phyloP scores from a whole-genome alignment of 257 asterid species.

The Capsicum pubescens region DNA sequence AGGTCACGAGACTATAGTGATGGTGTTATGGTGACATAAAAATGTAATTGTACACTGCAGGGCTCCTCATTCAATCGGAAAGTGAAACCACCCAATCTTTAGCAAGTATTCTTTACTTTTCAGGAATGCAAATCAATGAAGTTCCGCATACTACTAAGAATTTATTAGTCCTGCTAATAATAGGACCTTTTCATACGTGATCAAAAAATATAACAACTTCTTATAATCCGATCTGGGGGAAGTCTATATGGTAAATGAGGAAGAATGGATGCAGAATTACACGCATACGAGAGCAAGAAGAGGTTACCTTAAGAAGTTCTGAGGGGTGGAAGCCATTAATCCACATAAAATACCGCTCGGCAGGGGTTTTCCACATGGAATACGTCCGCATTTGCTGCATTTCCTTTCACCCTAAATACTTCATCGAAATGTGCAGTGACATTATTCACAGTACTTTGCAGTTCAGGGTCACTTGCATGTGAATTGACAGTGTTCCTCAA shows the following conservation, averaged over 20 bases:
- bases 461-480: no score
- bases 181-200: background rate
- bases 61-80: background rate
- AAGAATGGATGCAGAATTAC: background rate
- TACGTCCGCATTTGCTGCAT: constrained; percentile 83
- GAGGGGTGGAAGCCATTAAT: constrained; percentile 97
- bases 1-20: background rate
- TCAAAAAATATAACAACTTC: background rate
- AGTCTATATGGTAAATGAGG: background rate
- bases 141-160: background rate
- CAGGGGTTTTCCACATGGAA: constrained; percentile 99
- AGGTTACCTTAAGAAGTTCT: constrained; percentile 83
- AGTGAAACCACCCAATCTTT: constrained; percentile 1
- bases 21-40: background rate
- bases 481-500: no score
- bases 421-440: constrained; percentile 70
- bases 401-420: constrained; percentile 80
- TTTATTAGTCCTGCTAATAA: background rate
- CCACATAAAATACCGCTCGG: constrained; percentile 97
- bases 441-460: constrained; percentile 49
- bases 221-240: background rate
- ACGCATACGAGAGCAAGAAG: background rate
- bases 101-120: background rate
- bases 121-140: constrained; percentile 20
- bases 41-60: background rate